Conservation (phyloP, 192 early-diverging fungal species). For the Gonapodya sp. region DNA sequence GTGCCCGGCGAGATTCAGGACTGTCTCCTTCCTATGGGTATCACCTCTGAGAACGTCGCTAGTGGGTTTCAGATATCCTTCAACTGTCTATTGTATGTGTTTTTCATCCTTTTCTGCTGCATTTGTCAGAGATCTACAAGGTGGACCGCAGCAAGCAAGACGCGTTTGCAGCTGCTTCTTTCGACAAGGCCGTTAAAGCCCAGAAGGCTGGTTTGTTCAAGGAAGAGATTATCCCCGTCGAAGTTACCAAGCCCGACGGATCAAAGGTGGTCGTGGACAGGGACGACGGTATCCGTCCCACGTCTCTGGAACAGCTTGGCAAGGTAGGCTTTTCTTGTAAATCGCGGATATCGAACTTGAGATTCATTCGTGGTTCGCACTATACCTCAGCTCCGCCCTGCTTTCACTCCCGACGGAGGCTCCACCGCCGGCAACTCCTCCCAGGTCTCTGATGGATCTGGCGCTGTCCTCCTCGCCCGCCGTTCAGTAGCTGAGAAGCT, state of each 20-base stretch:
- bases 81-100: conserved; percentile 79
- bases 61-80: conserved; percentile 24
- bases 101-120: not conserved
- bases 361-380: not conserved
- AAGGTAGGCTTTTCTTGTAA: conserved; percentile 27
- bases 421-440: conserved; percentile 96
- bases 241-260: conserved; percentile 41
- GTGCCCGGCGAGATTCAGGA: conserved; percentile 61
- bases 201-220: conserved; percentile 86
- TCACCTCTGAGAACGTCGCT: conserved; percentile 97
- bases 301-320: conserved; percentile 66
- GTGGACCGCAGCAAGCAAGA: conserved; percentile 83
- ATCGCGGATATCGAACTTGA: not conserved
- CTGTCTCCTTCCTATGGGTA: conserved; percentile 82
- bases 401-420: conserved; percentile 72
- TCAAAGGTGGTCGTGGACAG: conserved; percentile 55
- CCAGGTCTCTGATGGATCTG: conserved; percentile 97
- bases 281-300: conserved; percentile 89
- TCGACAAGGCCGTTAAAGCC: conserved; percentile 72
- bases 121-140: conserved; percentile 73
- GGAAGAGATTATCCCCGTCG: conserved; percentile 83
- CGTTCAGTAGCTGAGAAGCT: conserved; percentile 83
- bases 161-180: conserved; percentile 75
- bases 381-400: conserved; percentile 48
- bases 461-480: conserved; percentile 89